These are phyloP conservation scores for Deakozyma indianensis DNA, from an alignment of 805 yeast genomes.

Conservation along the genomic window DNA sequence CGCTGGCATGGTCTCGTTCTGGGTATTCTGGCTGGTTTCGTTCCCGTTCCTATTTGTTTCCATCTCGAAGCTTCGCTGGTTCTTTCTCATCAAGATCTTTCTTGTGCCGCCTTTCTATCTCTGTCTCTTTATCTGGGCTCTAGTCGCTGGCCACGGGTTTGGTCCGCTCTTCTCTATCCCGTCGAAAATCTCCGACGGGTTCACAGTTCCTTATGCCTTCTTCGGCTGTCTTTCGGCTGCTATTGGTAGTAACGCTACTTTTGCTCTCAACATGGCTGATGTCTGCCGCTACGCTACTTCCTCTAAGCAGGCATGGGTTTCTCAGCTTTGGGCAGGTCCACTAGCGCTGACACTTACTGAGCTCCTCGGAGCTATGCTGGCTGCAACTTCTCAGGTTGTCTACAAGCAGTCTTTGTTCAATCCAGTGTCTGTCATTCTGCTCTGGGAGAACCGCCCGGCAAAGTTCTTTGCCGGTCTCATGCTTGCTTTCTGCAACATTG, in stretches of 20 bases:
- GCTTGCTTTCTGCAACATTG: slow-evolving; percentile 26
- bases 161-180: slow-evolving; percentile 28
- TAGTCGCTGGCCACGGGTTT: slow-evolving; percentile 29
- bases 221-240: slow-evolving; percentile 30
- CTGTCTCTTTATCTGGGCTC: slow-evolving; percentile 32
- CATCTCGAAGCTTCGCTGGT: slow-evolving; percentile 31
- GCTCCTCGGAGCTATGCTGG: slow-evolving; percentile 32
- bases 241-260: slow-evolving; percentile 34
- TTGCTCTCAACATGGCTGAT: slow-evolving; percentile 35
- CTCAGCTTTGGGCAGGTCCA: slow-evolving; percentile 23
- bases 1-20: slow-evolving; percentile 26
- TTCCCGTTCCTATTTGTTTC: slow-evolving; percentile 33
- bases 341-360: slow-evolving; percentile 31
- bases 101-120: slow-evolving; percentile 30
- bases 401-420: slow-evolving; percentile 30
- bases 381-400: slow-evolving; percentile 26
- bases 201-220: slow-evolving; percentile 30
- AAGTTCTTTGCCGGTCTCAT: slow-evolving; percentile 25
- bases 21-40: slow-evolving; percentile 30
- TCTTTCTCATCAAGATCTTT: slow-evolving; percentile 31
- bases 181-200: slow-evolving; percentile 20
- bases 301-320: slow-evolving; percentile 4
- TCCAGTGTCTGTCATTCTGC: slow-evolving; percentile 29
- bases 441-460: slow-evolving; percentile 25
- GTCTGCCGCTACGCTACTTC: slow-evolving; percentile 32